A percentile compares a stretch with the other conserved stretches of the same genome.
phyloP scores from a whole-genome alignment of 768 basidiomycete species.

The Auriscalpium orientale region DNA sequence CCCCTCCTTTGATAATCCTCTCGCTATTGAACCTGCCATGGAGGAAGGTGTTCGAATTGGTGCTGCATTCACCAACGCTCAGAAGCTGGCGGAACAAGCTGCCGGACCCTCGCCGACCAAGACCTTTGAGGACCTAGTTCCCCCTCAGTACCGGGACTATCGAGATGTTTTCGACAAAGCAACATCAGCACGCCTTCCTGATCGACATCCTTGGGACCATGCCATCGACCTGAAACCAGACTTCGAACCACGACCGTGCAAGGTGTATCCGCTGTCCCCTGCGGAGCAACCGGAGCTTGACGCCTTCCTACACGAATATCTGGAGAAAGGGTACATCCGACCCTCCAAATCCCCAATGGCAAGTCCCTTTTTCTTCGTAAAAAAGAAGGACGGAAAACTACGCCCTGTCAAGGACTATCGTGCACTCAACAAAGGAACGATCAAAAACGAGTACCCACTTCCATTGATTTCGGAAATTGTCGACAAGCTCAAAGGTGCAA shows the following conservation, averaged over 20 bases:
- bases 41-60: background rate
- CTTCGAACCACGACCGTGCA: constrained; percentile 1
- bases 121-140: background rate
- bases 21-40: background rate
- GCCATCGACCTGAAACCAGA: constrained; percentile 12
- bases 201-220: constrained; percentile 11
- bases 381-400: constrained; percentile 29
- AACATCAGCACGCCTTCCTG: constrained; percentile 15
- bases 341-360: constrained; percentile 16
- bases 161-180: constrained; percentile 18
- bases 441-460: constrained; percentile 4
- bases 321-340: constrained; percentile 10
- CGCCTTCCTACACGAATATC: no score
- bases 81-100: background rate
- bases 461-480: constrained; percentile 11
- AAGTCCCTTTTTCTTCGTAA: constrained; percentile 24
- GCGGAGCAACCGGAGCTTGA: constrained; percentile 17
- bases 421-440: background rate
- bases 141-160: background rate
- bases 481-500: constrained; percentile 8
- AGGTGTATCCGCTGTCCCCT: constrained; percentile 15
- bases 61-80: background rate
- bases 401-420: constrained; percentile 27
- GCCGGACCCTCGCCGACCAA: background rate
- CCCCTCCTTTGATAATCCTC: background rate